Percentiles rank a stretch among this genome's conserved stretches.
phyloP scores from a whole-genome alignment of 2,329 filamentous ascomycete species.

The Ascochyta rabiei region DNA sequence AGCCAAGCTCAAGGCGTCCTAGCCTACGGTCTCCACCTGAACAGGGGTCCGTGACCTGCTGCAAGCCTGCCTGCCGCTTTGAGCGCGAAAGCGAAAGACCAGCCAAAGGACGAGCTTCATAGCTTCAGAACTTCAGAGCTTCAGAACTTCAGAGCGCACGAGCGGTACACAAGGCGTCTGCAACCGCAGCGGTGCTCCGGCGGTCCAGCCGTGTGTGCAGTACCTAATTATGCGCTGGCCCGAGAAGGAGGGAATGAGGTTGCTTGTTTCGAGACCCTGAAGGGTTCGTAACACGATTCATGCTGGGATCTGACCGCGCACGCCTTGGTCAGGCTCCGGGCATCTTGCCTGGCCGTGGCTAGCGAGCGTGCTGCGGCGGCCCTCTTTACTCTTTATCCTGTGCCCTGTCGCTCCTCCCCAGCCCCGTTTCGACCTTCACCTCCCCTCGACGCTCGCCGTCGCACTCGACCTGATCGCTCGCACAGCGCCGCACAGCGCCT shows the following conservation, averaged over 20 bases:
- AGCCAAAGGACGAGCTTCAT: slow-evolving; percentile 1
- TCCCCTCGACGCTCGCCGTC: not conserved
- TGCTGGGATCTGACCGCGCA: slow-evolving; percentile 2
- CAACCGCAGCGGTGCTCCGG: slow-evolving; percentile 1
- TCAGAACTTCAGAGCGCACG: too few relatives aligned
- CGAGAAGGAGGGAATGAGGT: not conserved
- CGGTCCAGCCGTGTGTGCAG: not conserved
- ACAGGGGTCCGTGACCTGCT: slow-evolving; percentile 10
- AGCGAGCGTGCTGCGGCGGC: slow-evolving; percentile 16
- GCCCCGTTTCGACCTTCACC: slow-evolving; percentile 14
- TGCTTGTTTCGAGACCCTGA: slow-evolving; percentile 4
- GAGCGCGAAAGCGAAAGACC: slow-evolving; percentile 15
- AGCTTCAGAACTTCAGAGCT: too few relatives aligned
- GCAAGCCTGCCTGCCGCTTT: slow-evolving; percentile 17
- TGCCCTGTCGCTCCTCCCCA: slow-evolving; percentile 10
- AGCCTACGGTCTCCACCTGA: slow-evolving; percentile 6
- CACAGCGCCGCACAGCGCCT: slow-evolving; percentile 16
- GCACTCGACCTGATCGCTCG: slow-evolving; percentile 16
- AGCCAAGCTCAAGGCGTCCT: slow-evolving; percentile 2
- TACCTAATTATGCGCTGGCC: slow-evolving; percentile 1
- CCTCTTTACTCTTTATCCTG: slow-evolving; percentile 13
- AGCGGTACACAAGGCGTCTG: not conserved
- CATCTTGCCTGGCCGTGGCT: slow-evolving; percentile 9
- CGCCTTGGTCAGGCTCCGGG: slow-evolving; percentile 10
- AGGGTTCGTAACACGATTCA: slow-evolving; percentile 2